Conservation (phyloP, 139 green algal genomes). For the Pleodorina starrii region DNA sequence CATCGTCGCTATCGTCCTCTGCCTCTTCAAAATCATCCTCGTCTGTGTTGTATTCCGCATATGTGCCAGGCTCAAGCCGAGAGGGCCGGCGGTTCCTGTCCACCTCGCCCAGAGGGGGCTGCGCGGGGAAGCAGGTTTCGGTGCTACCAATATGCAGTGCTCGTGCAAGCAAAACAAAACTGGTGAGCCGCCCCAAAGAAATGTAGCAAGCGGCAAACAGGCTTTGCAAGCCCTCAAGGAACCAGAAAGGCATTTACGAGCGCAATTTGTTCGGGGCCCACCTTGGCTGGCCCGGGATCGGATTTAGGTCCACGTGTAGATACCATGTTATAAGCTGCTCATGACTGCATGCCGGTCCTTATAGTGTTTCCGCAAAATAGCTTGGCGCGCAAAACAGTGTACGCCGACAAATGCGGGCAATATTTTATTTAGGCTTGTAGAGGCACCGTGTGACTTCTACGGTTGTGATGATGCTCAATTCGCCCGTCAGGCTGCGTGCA, state of each 20-base stretch:
- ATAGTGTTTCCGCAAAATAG: background rate
- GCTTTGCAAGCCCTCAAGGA: too few species aligned
- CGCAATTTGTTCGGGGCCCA: too few species aligned
- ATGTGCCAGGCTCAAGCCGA: background rate
- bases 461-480: too few species aligned
- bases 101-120: constrained; percentile 16
- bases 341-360: background rate
- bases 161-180: too few species aligned
- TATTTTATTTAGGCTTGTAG: too few species aligned
- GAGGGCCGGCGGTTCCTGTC: constrained; percentile 15
- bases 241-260: too few species aligned
- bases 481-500: too few species aligned
- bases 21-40: background rate
- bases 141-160: too few species aligned
- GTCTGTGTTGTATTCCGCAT: background rate
- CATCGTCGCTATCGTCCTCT: background rate
- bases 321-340: background rate
- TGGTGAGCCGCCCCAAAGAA: too few species aligned
- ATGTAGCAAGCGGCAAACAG: too few species aligned
- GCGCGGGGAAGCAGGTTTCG: background rate
- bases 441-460: too few species aligned
- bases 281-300: background rate
- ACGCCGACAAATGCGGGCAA: background rate
- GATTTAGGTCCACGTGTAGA: background rate
- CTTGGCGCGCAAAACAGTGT: constrained; percentile 28